These are phyloP conservation scores for Colletotrichum incanum DNA, from an alignment of 2,329 filamentous ascomycete genomes.

Conservation along the genomic window DNA sequence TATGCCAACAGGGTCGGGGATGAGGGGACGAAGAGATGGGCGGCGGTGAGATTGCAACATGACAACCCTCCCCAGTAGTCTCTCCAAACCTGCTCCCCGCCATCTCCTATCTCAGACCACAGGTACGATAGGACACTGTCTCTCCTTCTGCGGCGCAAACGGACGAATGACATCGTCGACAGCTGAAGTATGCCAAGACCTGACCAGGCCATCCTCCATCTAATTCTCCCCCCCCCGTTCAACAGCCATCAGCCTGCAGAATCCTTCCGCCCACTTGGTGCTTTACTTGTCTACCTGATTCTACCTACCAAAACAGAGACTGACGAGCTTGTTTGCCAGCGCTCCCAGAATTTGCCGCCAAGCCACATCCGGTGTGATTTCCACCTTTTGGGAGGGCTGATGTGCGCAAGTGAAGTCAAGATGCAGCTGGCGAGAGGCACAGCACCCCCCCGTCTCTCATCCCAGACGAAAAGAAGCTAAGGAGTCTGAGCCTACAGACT, in stretches of 20 bases:
- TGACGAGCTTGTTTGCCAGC: neutral
- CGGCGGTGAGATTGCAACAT: neutral
- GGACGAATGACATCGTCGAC: conserved; percentile 10
- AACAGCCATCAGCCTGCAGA: neutral
- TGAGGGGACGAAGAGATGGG: neutral
- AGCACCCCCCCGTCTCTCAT: neutral
- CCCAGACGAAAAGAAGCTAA: neutral
- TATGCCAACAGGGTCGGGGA: neutral
- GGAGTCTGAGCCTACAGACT: neutral
- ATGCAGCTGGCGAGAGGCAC: neutral
- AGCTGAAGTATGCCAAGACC: conserved; percentile 12
- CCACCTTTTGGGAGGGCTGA: neutral
- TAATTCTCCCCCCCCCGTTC: neutral
- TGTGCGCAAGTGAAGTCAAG: neutral
- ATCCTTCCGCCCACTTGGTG: neutral
- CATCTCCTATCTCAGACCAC: neutral
- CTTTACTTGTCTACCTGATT: neutral
- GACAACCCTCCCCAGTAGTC: neutral
- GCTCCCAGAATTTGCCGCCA: neutral
- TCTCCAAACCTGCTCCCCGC: neutral
- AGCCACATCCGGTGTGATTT: neutral
- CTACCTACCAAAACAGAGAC: neutral
- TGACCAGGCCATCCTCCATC: neutral
- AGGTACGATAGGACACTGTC: neutral
- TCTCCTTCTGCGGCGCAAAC: neutral